Evolutionary conservation across 129 eudicot genomes (phyloP), one percentile per base, ranked within the genome.

Genomic region (Helichrysum umbraculigerum): DNA sequence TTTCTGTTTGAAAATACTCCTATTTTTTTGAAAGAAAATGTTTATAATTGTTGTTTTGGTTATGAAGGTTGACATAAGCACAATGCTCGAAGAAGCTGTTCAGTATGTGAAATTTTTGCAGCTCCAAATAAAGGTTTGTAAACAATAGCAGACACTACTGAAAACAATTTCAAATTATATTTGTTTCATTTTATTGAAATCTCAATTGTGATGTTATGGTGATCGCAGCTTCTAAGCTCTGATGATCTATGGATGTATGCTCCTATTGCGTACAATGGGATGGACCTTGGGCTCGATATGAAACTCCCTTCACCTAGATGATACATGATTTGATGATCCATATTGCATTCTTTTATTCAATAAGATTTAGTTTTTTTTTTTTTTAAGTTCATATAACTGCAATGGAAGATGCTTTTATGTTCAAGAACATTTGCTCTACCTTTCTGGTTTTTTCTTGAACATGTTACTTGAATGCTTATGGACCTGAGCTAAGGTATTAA

Each of bases 81-180:
- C 96, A 68, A 90, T 90, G 96, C 92, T 90, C 47, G 93, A 87
- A 72, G 96, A 90, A 79, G 96, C 90, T 51, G 90, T 86, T 34
- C 75, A 81, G 57, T 86, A 86, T 78, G 88, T 86, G 14, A 83
- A 86, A 71, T 86, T 86, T 67, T 78, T 86, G 82, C 86, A 86
- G 68, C 80, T 81, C 29, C 90, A 86, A 72, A 90, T 90, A 68
- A 90, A 90, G 90, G 96, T 90, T 30, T 75, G 67, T 76, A 50
- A 72, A 29, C 19, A 28, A 28, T 41, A 66, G 7, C 33, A 2
- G 34, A 47, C 9, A 29, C 7, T 1, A 76, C 52, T 17, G 32
- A 42, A 63, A 30, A 41, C 4, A 73, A 61, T 61, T 35, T 1
- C 3, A 1, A 15, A 72, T 17, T 12, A 7, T 66, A 16, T 28